Percentiles rank a stretch among this genome's conserved stretches.
phyloP scores from a whole-genome alignment of 2,329 filamentous ascomycete species.

The Didymella arachidicola region DNA sequence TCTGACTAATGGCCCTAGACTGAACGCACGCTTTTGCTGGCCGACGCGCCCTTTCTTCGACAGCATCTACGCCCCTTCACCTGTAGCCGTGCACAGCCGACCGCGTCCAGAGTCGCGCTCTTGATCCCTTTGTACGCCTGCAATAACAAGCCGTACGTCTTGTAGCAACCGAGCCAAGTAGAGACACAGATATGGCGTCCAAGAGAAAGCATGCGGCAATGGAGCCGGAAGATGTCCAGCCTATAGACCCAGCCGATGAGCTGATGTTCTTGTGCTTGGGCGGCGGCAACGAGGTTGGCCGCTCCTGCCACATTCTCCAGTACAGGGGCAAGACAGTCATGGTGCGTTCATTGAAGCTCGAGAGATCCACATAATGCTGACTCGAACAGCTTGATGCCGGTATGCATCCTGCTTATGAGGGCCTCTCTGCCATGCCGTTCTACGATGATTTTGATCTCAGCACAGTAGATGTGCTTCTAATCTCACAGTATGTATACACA shows the following conservation, averaged over 20 bases:
- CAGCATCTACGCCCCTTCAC: conserved; percentile 4
- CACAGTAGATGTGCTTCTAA: conserved; percentile 94
- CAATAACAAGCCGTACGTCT: not conserved
- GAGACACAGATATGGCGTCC: conserved; percentile 72
- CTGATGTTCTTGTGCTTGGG: conserved; percentile 92
- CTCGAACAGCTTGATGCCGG: conserved; percentile 84
- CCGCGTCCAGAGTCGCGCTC: not conserved
- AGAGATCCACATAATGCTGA: conserved; percentile 30
- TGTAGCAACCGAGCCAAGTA: not conserved
- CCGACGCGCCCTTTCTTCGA: conserved; percentile 6
- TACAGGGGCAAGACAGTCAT: conserved; percentile 99
- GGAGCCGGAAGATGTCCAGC: conserved; percentile 79
- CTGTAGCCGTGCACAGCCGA: not conserved
- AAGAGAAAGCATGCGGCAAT: conserved; percentile 88
- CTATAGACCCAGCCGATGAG: conserved; percentile 91
- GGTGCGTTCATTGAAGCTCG: conserved; percentile 63
- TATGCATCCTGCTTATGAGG: conserved; percentile 95
- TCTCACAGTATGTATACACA: conserved; percentile 88
- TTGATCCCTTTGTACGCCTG: not conserved
- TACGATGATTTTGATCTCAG: conserved; percentile 99
- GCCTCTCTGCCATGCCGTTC: conserved; percentile 90
- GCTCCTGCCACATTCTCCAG: conserved; percentile 96
- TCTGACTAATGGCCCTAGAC: conserved; percentile 21
- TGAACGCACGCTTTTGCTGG: conserved; percentile 10
- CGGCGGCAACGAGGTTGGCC: conserved; percentile 94